These are phyloP conservation scores for Cyclostephanos invisitatus DNA, from an alignment of 108 stramenopile species.

Conservation along the genomic window DNA sequence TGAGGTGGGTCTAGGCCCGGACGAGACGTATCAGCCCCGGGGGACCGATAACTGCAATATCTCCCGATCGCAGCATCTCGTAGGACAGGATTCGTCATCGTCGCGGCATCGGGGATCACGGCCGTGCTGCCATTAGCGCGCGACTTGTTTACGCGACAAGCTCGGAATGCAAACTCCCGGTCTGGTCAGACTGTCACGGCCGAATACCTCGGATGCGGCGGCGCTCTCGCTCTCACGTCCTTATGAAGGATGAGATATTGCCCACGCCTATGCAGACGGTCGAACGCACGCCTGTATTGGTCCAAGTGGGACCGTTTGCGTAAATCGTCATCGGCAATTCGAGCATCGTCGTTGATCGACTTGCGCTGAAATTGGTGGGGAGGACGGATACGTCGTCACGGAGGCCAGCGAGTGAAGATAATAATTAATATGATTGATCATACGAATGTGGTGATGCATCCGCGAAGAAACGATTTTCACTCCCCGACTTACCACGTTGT, in stretches of 20 bases:
- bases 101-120: slow-evolving; percentile 98
- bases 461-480: too few species aligned
- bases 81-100: slow-evolving; percentile 97
- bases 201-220: slow-evolving; percentile 97
- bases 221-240: slow-evolving; percentile 93
- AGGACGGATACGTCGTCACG: slow-evolving; percentile 95
- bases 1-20: slow-evolving; percentile 79
- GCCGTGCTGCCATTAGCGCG: slow-evolving; percentile 94
- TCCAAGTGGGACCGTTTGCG: slow-evolving; percentile 97
- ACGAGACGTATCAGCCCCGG: slow-evolving; percentile 81
- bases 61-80: slow-evolving; percentile 72
- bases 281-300: slow-evolving; percentile 95
- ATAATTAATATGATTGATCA: too few species aligned
- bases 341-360: slow-evolving; percentile 94
- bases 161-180: slow-evolving; percentile 86
- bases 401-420: slow-evolving; percentile 78
- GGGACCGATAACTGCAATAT: slow-evolving; percentile 49
- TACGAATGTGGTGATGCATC: too few species aligned
- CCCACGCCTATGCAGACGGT: slow-evolving; percentile 98
- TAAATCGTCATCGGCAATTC: slow-evolving; percentile 98
- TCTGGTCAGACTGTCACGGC: slow-evolving; percentile 81
- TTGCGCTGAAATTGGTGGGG: slow-evolving; percentile 89
- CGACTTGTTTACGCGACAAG: slow-evolving; percentile 87
- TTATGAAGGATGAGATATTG: slow-evolving; percentile 97
- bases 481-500: too few species aligned